Conservation (phyloP, 441 rosid genomes). For the Eugenia klotzschiana region DNA sequence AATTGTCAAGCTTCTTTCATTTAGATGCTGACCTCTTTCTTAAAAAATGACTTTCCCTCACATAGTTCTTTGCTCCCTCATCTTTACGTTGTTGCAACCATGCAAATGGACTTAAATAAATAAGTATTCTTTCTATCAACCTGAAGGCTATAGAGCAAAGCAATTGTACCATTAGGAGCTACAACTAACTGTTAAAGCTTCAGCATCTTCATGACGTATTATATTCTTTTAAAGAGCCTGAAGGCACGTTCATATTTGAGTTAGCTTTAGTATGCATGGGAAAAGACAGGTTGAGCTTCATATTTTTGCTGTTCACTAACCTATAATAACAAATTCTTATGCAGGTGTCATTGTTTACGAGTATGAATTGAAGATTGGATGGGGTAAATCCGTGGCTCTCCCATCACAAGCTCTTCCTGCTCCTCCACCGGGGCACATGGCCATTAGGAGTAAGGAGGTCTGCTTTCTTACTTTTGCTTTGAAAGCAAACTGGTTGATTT, state of each 20-base stretch:
- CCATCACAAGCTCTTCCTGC: slow-evolving; percentile 99
- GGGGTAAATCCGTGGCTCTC: slow-evolving; percentile 99
- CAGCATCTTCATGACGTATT: not conserved
- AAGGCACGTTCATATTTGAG: not conserved
- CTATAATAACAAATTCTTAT: not conserved
- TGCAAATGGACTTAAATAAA: not conserved
- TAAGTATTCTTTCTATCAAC: not conserved
- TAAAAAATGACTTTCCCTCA: not conserved
- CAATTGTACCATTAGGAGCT: not conserved
- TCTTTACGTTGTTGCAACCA: not conserved
- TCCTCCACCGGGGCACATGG: slow-evolving; percentile 99
- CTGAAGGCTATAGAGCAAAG: not conserved
- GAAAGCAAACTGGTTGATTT: not conserved
- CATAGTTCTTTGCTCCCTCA: not conserved
- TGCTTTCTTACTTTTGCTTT: slow-evolving; percentile 14
- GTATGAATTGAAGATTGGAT: slow-evolving; percentile 91
- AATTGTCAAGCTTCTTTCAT: not conserved
- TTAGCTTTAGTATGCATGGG: not conserved
- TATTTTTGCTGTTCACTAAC: not conserved
- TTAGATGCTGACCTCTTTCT: not conserved
- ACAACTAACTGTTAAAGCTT: not conserved
- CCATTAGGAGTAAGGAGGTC: slow-evolving; percentile 98
- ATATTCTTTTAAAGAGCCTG: not conserved
- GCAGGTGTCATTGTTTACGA: slow-evolving; percentile 91
- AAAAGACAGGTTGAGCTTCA: not conserved